Percentiles rank a stretch among this genome's conserved stretches.
phyloP scores from a whole-genome alignment of 176 grass and related monocot species.

The Bothriochloa decipiens region DNA sequence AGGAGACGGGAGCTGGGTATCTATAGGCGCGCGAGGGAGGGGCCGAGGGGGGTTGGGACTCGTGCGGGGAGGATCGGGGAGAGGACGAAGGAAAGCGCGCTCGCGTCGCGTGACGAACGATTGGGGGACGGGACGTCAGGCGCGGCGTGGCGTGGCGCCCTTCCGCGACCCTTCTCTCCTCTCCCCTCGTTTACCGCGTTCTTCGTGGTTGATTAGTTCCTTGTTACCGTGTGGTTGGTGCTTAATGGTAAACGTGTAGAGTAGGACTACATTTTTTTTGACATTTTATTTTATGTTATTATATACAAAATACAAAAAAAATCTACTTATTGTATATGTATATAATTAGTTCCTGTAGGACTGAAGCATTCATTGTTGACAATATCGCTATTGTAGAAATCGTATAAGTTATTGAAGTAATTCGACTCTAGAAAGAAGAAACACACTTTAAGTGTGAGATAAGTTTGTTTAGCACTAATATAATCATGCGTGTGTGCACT shows the following conservation, averaged over 20 bases:
- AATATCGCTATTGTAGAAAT: background rate
- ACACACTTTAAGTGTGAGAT: background rate
- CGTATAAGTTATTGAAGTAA: background rate
- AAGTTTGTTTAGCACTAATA: background rate
- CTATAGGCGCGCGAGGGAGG: constrained; percentile 9
- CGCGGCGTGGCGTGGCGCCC: background rate
- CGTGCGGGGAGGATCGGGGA: background rate
- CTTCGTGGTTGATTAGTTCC: background rate
- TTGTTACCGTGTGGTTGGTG: background rate
- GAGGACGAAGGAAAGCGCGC: too few species aligned
- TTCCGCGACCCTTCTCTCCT: constrained; percentile 12
- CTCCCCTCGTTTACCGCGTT: background rate
- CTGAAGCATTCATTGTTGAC: background rate
- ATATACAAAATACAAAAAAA: background rate
- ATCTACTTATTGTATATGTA: background rate
- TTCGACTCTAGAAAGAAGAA: background rate
- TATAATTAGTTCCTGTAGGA: background rate
- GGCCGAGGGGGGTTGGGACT: background rate
- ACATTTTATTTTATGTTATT: background rate
- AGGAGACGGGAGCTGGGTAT: constrained; percentile 13
- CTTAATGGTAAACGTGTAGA: background rate
- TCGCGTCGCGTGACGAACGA: constrained; percentile 39
- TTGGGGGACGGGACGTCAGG: background rate
- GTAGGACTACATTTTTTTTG: background rate
- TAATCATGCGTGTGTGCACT: background rate